phyloP scores from a whole-genome alignment of 1,284 basidiomycete species.

The Heterobasidion irregulare region DNA sequence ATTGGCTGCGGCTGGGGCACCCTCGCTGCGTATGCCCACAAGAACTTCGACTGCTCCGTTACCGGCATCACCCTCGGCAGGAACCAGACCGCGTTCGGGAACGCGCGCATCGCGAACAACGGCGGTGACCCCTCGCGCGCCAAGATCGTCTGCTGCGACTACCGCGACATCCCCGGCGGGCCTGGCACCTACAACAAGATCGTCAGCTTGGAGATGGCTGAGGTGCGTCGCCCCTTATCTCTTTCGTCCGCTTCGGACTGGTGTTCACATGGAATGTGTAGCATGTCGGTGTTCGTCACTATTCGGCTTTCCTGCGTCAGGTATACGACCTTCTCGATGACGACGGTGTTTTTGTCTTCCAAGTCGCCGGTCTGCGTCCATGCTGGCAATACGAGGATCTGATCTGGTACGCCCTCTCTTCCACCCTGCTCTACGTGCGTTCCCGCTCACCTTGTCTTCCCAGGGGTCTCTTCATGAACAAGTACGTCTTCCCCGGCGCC shows the following conservation, averaged over 20 bases:
- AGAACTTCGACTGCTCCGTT: constrained; percentile 93
- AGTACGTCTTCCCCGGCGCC: constrained; percentile 96
- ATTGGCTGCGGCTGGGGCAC: constrained; percentile 99
- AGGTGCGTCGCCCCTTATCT: constrained; percentile 37
- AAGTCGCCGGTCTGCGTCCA: constrained; percentile 93
- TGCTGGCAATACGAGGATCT: constrained; percentile 98
- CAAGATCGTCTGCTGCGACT: constrained; percentile 91
- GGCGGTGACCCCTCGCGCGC: constrained; percentile 64
- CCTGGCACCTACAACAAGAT: constrained; percentile 90
- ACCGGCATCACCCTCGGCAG: constrained; percentile 92
- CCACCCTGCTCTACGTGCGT: background rate
- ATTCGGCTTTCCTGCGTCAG: constrained; percentile 83
- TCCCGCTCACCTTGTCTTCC: constrained; percentile 1
- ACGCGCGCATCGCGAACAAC: constrained; percentile 79
- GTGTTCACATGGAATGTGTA: constrained; percentile 15
- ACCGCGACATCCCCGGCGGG: constrained; percentile 83
- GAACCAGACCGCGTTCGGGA: constrained; percentile 92
- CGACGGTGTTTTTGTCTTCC: constrained; percentile 91
- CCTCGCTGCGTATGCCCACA: constrained; percentile 88
- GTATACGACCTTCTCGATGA: constrained; percentile 93
- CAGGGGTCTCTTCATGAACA: constrained; percentile 91
- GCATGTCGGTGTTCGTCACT: constrained; percentile 95
- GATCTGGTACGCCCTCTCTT: constrained; percentile 58
- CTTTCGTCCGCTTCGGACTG: constrained; percentile 4
- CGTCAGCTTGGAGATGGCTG: constrained; percentile 96